A percentile compares a stretch with the other conserved stretches of the same genome.
Conservation (phyloP, 371 early-diverging fungal genomes). For the Mucor lusitanicus region DNA sequence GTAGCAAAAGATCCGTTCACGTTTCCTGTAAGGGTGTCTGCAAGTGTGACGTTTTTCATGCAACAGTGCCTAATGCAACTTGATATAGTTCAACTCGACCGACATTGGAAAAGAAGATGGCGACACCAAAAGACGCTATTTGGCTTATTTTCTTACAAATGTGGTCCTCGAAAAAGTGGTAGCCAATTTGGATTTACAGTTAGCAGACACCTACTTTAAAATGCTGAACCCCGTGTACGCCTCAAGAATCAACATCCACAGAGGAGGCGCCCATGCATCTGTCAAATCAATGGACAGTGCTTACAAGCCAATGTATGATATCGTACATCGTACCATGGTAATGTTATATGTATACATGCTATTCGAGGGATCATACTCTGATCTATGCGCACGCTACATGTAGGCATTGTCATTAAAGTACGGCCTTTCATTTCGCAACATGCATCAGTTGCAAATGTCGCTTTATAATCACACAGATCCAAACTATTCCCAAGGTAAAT, state of each 20-base stretch:
- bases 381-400: not conserved
- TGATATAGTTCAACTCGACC: constrained; percentile 2
- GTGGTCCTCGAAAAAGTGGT: constrained; percentile 16
- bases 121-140: constrained; percentile 21
- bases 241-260: not conserved
- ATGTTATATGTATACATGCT: not conserved
- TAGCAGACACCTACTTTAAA: constrained; percentile 21
- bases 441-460: constrained; percentile 1
- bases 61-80: not conserved
- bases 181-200: constrained; percentile 14
- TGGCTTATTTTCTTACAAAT: constrained; percentile 15
- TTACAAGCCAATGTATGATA: not conserved
- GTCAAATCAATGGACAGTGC: not conserved
- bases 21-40: constrained; percentile 12
- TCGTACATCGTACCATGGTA: constrained; percentile 14
- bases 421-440: constrained; percentile 8
- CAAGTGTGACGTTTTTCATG: not conserved
- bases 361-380: not conserved
- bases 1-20: not conserved
- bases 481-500: not conserved
- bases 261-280: not conserved
- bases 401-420: constrained; percentile 8
- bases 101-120: constrained; percentile 24
- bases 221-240: constrained; percentile 7
- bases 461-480: not conserved